Percentiles rank a stretch among this genome's conserved stretches.
Conservation (phyloP, 2,329 filamentous ascomycete species). For the Penicillium sumatraense region DNA sequence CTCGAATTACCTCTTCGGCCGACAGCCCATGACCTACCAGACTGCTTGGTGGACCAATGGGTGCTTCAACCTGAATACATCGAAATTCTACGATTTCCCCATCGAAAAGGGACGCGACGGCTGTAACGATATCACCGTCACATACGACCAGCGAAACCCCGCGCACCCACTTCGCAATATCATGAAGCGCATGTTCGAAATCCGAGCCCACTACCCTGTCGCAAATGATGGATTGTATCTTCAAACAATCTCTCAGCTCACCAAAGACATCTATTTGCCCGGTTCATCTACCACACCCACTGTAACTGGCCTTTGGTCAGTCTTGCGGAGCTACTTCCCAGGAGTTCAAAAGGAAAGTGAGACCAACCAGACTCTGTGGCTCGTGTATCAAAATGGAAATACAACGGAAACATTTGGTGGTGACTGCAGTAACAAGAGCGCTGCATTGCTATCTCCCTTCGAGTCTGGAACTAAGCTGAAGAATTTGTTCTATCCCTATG, state of each 20-base stretch:
- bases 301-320: constrained; percentile 65
- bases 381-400: constrained; percentile 53
- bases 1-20: constrained; percentile 67
- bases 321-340: constrained; percentile 55
- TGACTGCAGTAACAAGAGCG: constrained; percentile 55
- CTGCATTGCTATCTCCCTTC: constrained; percentile 62
- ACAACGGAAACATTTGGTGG: constrained; percentile 58
- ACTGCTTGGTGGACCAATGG: constrained; percentile 68
- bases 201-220: constrained; percentile 60
- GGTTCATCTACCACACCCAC: constrained; percentile 58
- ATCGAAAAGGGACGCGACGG: constrained; percentile 56
- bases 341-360: constrained; percentile 53
- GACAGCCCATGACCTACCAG: constrained; percentile 64
- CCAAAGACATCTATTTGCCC: constrained; percentile 53
- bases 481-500: constrained; percentile 66
- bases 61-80: constrained; percentile 62
- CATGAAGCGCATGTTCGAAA: constrained; percentile 64
- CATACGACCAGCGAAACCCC: constrained; percentile 66
- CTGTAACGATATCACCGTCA: constrained; percentile 60
- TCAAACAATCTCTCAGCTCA: constrained; percentile 60
- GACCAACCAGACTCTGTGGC: constrained; percentile 51
- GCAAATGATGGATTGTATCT: constrained; percentile 65
- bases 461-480: constrained; percentile 58
- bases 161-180: constrained; percentile 65
- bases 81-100: constrained; percentile 63